Conservation (phyloP, 768 basidiomycete genomes). For the Termitomyces sp. region DNA sequence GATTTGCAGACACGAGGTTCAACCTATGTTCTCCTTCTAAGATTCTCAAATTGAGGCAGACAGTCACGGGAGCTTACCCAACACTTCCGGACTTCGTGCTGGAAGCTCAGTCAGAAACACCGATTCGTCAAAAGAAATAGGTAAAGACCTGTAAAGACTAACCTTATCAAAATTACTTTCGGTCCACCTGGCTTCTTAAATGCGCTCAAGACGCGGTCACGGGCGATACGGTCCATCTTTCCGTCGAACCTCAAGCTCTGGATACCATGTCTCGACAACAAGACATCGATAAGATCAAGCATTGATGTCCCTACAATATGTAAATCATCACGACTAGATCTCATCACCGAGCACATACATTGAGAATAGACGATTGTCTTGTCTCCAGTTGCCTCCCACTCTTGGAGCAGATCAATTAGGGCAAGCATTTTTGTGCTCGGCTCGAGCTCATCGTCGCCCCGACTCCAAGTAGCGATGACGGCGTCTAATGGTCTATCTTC, state of each 20-base stretch:
- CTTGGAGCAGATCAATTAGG: slow-evolving; percentile 50
- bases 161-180: slow-evolving; percentile 64
- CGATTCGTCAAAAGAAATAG: not conserved
- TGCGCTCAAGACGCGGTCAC: slow-evolving; percentile 44
- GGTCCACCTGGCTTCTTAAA: slow-evolving; percentile 59
- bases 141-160: not conserved
- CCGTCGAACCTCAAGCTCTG: slow-evolving; percentile 62
- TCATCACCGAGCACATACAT: slow-evolving; percentile 35
- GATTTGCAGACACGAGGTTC: slow-evolving; percentile 65
- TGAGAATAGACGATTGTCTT: slow-evolving; percentile 73
- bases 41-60: not conserved
- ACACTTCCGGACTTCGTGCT: slow-evolving; percentile 70
- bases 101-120: not conserved
- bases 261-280: slow-evolving; percentile 57
- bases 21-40: slow-evolving; percentile 23
- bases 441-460: slow-evolving; percentile 58
- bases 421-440: slow-evolving; percentile 67
- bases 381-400: slow-evolving; percentile 58
- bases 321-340: not conserved
- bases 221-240: slow-evolving; percentile 52
- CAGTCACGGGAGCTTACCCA: slow-evolving; percentile 25
- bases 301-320: slow-evolving; percentile 61
- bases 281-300: slow-evolving; percentile 60
- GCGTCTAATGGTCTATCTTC: slow-evolving; percentile 34
- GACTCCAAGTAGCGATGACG: slow-evolving; percentile 51